Base-by-base conservation (phyloP, 805 yeast species). In the Zygosaccharomyces kombuchaensis region DNA sequence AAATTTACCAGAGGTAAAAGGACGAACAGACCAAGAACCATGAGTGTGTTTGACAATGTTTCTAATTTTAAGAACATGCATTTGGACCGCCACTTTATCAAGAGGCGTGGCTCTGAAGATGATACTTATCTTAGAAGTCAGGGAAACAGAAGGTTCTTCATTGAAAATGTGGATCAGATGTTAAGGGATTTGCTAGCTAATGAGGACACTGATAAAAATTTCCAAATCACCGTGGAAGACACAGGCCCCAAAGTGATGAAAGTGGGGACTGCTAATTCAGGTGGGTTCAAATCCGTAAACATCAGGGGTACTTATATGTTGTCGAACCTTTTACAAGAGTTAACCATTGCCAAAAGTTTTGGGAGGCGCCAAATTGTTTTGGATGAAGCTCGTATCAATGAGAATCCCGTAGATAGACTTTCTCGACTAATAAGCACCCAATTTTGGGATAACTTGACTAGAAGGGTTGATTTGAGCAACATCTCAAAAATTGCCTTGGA, bases 251-350 rank as follows among this genome's bases (percentile, higher is more conserved):
- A 86, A 60, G 87, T 82, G n/a, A 68, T 86, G 48, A 76, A 78
- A 55, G 70, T 87, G 10, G 93, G 93, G 7, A 87, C 97, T 2
- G 87, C 82, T 30, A 85, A 86, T 60, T 87, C 96, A 3, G 79
- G 81, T 57, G 97, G 96, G 1, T 87, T 68, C 67, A 81, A 78
- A 31, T 82, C 78, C 54, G 76, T 77, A 44, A 86, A 82, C 49
- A 75, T 89, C 45, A 70, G 95, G 48, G 97, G 97, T 2, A 89
- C 96, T 0, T 89, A 89, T 60, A 85, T 85, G 90, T 68, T 89
- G 40, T 82, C 93, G 0, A 90, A 90, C 64, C 67, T 90, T 32
- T 72, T 89, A 45, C 96, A 89, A 68, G 97, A 89, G 65, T 72
- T 89, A 53, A 87, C 96, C 0, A 80, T 88, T 50, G 96, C 96